Percentiles rank a stretch among this genome's conserved stretches.
Conservation (phyloP, 805 yeast species). For the Yarrowia porcina region DNA sequence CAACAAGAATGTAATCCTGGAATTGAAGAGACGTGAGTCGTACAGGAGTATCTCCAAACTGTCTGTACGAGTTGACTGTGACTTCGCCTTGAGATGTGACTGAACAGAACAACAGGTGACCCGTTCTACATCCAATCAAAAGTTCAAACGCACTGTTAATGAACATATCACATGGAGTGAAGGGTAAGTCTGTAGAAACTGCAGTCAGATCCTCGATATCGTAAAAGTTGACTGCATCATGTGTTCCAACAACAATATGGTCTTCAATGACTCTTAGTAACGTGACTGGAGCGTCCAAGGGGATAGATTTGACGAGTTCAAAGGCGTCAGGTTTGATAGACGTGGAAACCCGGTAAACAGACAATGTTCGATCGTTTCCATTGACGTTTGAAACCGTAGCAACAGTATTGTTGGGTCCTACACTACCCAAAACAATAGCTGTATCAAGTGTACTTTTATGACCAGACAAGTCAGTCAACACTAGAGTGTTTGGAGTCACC, state of each 20-base stretch:
- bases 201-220: slow-evolving; percentile 2
- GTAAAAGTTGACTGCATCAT: neutral
- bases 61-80: neutral
- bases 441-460: neutral
- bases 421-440: neutral
- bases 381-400: neutral
- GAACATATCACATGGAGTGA: slow-evolving; percentile 13
- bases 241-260: slow-evolving; percentile 11
- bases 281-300: slow-evolving; percentile 4
- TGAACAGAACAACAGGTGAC: neutral
- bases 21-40: neutral
- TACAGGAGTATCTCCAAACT: slow-evolving; percentile 7
- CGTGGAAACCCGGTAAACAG: neutral
- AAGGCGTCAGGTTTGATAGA: neutral
- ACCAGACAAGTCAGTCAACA: neutral
- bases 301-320: neutral
- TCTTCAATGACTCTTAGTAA: neutral
- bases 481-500: neutral
- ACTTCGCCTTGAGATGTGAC: neutral
- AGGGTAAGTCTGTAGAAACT: neutral
- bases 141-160: neutral
- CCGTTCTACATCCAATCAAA: slow-evolving; percentile 10
- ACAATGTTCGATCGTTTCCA: neutral
- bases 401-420: neutral
- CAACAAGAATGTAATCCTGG: slow-evolving; percentile 4